phyloP scores from a whole-genome alignment of 352 stramenopile species.

The Pythium dissimile region DNA sequence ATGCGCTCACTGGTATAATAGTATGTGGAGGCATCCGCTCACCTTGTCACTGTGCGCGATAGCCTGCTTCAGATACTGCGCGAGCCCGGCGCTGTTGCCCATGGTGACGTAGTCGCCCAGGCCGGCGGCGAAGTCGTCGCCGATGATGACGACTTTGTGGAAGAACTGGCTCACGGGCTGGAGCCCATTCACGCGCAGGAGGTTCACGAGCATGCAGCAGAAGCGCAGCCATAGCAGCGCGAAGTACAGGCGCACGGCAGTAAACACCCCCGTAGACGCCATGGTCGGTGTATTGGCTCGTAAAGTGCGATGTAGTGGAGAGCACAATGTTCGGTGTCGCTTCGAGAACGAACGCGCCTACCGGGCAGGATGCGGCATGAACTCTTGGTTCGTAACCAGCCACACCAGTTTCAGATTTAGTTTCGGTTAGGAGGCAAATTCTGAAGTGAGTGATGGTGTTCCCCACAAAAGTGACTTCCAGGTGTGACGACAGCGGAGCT shows the following conservation, averaged over 20 bases:
- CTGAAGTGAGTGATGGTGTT: slow-evolving; percentile 18
- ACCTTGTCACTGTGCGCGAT: slow-evolving; percentile 62
- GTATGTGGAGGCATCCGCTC: neutral
- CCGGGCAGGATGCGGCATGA: too few species aligned
- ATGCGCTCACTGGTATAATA: neutral
- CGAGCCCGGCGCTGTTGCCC: slow-evolving; percentile 38
- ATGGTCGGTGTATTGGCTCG: neutral
- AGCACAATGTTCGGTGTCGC: slow-evolving; percentile 8
- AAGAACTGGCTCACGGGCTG: slow-evolving; percentile 60
- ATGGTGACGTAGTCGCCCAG: slow-evolving; percentile 77
- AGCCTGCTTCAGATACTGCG: slow-evolving; percentile 49
- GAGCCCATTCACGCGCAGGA: slow-evolving; percentile 41
- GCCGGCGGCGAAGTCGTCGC: slow-evolving; percentile 79
- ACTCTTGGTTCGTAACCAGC: neutral
- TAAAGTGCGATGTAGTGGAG: neutral
- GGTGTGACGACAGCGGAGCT: neutral
- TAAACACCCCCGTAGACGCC: slow-evolving; percentile 23
- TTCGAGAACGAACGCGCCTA: slow-evolving; percentile 28
- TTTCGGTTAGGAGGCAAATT: too few species aligned
- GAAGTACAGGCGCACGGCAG: slow-evolving; percentile 46
- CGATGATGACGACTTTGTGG: slow-evolving; percentile 83
- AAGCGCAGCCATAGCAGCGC: slow-evolving; percentile 68
- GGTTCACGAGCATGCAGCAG: slow-evolving; percentile 46
- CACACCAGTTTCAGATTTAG: too few species aligned
- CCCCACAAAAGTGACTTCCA: neutral